Percentiles rank a stretch among this genome's conserved stretches.
phyloP scores from a whole-genome alignment of 352 stramenopile genomes.

The Plasmopara halstedii region DNA sequence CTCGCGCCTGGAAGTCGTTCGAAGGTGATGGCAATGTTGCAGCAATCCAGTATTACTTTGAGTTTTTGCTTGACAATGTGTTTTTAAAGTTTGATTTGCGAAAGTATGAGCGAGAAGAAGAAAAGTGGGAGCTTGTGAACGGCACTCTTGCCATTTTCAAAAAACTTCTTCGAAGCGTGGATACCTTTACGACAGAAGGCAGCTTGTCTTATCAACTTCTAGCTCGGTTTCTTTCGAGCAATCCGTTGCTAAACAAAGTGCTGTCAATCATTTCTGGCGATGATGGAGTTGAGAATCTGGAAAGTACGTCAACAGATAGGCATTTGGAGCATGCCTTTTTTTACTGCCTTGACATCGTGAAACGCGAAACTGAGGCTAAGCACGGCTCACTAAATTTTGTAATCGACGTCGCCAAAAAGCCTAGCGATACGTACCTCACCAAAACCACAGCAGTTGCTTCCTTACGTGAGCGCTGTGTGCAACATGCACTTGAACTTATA shows the following conservation, averaged over 20 bases:
- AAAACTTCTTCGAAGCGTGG: slow-evolving; percentile 53
- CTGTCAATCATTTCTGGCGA: slow-evolving; percentile 62
- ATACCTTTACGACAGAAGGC: slow-evolving; percentile 35
- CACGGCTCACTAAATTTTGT: slow-evolving; percentile 65
- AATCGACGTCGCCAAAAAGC: slow-evolving; percentile 38
- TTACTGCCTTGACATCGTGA: slow-evolving; percentile 73
- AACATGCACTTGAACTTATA: slow-evolving; percentile 72
- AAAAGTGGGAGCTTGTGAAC: slow-evolving; percentile 78
- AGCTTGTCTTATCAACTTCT: slow-evolving; percentile 63
- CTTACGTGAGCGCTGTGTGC: slow-evolving; percentile 59
- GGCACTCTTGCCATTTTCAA: slow-evolving; percentile 69
- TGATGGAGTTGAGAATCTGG: slow-evolving; percentile 62
- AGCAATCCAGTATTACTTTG: slow-evolving; percentile 82
- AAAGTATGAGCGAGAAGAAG: slow-evolving; percentile 76
- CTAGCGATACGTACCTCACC: slow-evolving; percentile 38
- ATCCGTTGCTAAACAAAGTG: slow-evolving; percentile 57
- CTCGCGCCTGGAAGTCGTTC: slow-evolving; percentile 63
- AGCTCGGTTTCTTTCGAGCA: slow-evolving; percentile 59
- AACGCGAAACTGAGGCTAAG: slow-evolving; percentile 59
- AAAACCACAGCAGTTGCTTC: slow-evolving; percentile 41
- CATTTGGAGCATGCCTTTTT: slow-evolving; percentile 77
- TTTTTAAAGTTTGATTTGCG: slow-evolving; percentile 81
- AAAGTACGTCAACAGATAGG: slow-evolving; percentile 61
- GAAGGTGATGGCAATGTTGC: slow-evolving; percentile 64
- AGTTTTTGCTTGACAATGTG: slow-evolving; percentile 73